phyloP scores from a whole-genome alignment of 176 grass and related monocot species.

The Oryza nivara region DNA sequence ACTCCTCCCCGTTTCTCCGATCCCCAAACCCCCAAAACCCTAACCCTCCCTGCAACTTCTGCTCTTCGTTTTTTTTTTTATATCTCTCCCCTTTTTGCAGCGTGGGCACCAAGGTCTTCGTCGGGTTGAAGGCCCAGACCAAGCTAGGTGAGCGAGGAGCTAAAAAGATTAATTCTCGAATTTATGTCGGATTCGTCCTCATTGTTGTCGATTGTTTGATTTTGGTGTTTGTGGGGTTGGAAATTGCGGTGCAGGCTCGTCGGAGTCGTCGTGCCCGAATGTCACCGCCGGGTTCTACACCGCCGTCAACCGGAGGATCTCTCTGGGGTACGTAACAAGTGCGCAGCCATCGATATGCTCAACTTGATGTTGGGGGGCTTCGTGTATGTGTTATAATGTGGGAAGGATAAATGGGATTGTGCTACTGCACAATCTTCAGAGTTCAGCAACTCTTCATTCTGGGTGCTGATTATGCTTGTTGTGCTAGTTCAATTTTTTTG shows the following conservation, averaged over 20 bases:
- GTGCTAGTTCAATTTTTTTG: background rate
- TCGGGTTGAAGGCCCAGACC: conserved; percentile 59
- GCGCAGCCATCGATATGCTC: background rate
- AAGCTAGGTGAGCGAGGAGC: conserved; percentile 36
- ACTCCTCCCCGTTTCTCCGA: background rate
- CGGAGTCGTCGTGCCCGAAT: conserved; percentile 55
- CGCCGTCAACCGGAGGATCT: conserved; percentile 63
- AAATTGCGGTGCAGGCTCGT: conserved; percentile 59
- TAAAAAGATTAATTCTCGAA: background rate
- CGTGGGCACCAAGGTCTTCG: conserved; percentile 60
- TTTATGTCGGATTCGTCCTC: background rate
- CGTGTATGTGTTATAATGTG: background rate
- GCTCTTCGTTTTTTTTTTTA: background rate
- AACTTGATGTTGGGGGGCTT: background rate
- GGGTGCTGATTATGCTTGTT: background rate
- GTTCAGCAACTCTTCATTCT: background rate
- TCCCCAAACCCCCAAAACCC: conserved; percentile 13
- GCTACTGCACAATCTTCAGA: background rate
- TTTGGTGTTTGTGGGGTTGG: conserved; percentile 31
- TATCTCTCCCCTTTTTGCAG: conserved; percentile 33
- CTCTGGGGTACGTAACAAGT: conserved; percentile 51
- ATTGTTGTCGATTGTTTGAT: background rate
- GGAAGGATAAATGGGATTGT: background rate
- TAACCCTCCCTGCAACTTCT: background rate
- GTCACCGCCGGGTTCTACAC: conserved; percentile 59